Percentiles rank a stretch among this genome's conserved stretches.
Conservation (phyloP, 805 yeast species). For the Wickerhamiella lipophila region DNA sequence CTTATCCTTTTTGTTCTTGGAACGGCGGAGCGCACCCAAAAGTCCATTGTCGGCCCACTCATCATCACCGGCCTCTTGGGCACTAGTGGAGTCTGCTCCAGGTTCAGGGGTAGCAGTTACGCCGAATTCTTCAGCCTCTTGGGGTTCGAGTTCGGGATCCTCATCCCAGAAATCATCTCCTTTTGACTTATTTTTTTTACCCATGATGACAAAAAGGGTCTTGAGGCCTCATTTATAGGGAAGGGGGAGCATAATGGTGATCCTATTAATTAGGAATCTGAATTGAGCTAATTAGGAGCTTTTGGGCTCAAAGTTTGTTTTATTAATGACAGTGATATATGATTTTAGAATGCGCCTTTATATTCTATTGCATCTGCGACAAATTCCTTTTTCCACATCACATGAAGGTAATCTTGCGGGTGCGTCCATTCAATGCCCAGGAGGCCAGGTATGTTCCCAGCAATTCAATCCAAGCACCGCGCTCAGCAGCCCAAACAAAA, state of each 20-base stretch:
- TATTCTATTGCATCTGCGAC: neutral
- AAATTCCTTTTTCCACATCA: neutral
- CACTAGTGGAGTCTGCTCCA: slow-evolving; percentile 17
- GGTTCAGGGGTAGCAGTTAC: slow-evolving; percentile 22
- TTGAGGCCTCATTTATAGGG: neutral
- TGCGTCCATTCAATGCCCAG: slow-evolving; percentile 59
- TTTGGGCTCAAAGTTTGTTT: too few relatives aligned
- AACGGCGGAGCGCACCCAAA: slow-evolving; percentile 67
- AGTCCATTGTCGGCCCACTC: slow-evolving; percentile 44
- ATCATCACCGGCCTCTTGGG: slow-evolving; percentile 20
- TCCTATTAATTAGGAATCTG: neutral
- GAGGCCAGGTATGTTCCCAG: slow-evolving; percentile 36
- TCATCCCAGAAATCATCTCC: slow-evolving; percentile 77
- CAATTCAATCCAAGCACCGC: neutral
- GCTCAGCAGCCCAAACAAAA: too few relatives aligned
- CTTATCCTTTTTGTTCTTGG: slow-evolving; percentile 64
- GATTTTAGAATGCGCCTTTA: too few relatives aligned
- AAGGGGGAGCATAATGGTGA: neutral
- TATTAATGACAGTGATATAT: too few relatives aligned
- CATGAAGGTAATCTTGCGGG: slow-evolving; percentile 35
- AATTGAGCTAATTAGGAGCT: too few relatives aligned
- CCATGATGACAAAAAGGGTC: slow-evolving; percentile 30
- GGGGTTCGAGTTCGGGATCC: slow-evolving; percentile 38
- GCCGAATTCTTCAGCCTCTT: slow-evolving; percentile 44
- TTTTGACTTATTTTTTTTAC: slow-evolving; percentile 50